These are phyloP conservation scores for Talaromyces adpressus DNA, from an alignment of 495 filamentous ascomycete species.

Conservation along the genomic window DNA sequence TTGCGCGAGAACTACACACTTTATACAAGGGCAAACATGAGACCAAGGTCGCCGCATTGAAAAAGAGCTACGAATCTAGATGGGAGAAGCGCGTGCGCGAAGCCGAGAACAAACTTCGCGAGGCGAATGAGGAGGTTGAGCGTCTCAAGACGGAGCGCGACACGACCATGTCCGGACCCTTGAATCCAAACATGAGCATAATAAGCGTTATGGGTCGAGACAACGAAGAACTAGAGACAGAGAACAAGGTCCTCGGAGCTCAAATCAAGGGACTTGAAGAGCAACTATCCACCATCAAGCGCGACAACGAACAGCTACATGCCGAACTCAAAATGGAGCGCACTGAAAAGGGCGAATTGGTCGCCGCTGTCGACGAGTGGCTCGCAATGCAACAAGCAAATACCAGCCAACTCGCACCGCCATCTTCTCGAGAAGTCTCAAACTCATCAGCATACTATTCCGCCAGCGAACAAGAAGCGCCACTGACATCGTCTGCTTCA, in stretches of 20 bases:
- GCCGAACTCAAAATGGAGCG: constrained; percentile 65
- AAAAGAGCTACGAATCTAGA: constrained; percentile 86
- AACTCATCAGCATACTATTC: constrained; percentile 5
- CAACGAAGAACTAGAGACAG: constrained; percentile 46
- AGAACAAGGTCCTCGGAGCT: constrained; percentile 46
- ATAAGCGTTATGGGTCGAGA: constrained; percentile 20
- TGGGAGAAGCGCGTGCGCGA: constrained; percentile 80
- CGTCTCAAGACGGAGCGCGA: constrained; percentile 59
- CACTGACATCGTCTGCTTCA: background rate
- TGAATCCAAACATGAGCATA: constrained; percentile 35
- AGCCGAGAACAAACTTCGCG: constrained; percentile 61
- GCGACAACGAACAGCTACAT: constrained; percentile 57
- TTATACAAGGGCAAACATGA: constrained; percentile 98
- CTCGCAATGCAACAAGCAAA: constrained; percentile 45
- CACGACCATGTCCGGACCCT: constrained; percentile 54
- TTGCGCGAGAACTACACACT: constrained; percentile 79
- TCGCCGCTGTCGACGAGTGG: constrained; percentile 92
- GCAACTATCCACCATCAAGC: constrained; percentile 57
- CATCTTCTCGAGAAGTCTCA: constrained; percentile 4
- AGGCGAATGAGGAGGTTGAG: constrained; percentile 64
- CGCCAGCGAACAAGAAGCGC: constrained; percentile 3
- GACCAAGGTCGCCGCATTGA: constrained; percentile 85
- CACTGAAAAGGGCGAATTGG: constrained; percentile 87
- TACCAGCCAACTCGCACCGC: constrained; percentile 9
- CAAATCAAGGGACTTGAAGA: constrained; percentile 64